Evolutionary conservation across 2,329 filamentous ascomycete species (phyloP).

Genomic region (Aspergillus pseudoviridinutans): DNA sequence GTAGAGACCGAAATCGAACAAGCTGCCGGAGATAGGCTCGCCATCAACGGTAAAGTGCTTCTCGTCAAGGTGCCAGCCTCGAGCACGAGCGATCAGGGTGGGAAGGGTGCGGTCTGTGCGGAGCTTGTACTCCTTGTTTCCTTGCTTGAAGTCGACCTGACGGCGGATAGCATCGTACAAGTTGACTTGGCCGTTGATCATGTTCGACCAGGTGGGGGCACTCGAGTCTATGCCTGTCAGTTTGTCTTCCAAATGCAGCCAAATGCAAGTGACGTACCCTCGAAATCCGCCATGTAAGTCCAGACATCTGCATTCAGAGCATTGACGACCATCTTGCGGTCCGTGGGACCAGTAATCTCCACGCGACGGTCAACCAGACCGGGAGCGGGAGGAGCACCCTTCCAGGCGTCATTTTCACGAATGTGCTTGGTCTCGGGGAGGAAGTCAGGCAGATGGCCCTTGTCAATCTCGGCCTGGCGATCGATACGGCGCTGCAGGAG

Average conservation of each 20-base stretch:
- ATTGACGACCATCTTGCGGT: constrained; percentile 99
- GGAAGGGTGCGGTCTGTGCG: constrained; percentile 82
- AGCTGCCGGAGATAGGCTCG: constrained; percentile 83
- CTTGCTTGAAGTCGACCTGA: constrained; percentile 94
- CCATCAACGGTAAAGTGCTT: constrained; percentile 96
- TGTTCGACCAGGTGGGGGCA: constrained; percentile 97
- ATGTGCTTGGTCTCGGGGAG: constrained; percentile 93
- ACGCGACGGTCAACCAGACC: constrained; percentile 90
- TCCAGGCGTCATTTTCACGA: constrained; percentile 91
- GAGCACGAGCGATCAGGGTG: constrained; percentile 88
- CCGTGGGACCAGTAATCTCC: constrained; percentile 95
- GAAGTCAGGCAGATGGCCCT: constrained; percentile 85
- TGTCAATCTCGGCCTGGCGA: constrained; percentile 90
- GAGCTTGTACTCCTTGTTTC: constrained; percentile 94
- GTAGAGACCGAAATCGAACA: constrained; percentile 98
- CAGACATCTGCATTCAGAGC: constrained; percentile 93
- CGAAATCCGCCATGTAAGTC: constrained; percentile 99
- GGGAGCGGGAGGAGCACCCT: constrained; percentile 82
- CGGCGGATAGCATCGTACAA: constrained; percentile 92
- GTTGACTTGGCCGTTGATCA: constrained; percentile 98
- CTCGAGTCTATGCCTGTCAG: constrained; percentile 65
- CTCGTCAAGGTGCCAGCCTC: constrained; percentile 97
- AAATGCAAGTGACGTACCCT: constrained; percentile 58
- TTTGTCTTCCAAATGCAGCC: background rate
- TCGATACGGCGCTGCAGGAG: constrained; percentile 81